Percentiles rank a stretch among this genome's conserved stretches.
These are phyloP conservation scores for Mycosphaerella sp. DNA, from an alignment of 2,329 filamentous ascomycete species.

Conservation along the genomic window DNA sequence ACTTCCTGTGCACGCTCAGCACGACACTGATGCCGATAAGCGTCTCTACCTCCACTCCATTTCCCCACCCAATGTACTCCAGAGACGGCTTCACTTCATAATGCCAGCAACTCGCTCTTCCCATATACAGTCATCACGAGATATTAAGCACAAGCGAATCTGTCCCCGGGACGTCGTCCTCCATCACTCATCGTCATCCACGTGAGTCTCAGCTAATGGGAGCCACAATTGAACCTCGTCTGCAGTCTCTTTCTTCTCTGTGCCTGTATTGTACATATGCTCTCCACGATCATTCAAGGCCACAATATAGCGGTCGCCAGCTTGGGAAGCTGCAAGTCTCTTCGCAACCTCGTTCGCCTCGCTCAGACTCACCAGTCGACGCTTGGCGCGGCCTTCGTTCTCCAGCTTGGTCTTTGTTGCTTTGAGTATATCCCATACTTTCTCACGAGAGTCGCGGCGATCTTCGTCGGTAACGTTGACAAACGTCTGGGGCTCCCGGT, in stretches of 20 bases:
- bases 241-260: background rate
- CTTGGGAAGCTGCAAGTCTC: constrained; percentile 21
- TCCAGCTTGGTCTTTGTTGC: constrained; percentile 26
- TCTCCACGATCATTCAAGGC: background rate
- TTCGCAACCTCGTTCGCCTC: constrained; percentile 58
- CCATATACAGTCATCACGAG: no score
- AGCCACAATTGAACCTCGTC: background rate
- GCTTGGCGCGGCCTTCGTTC: constrained; percentile 35
- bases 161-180: no score
- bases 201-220: background rate
- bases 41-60: no score
- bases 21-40: no score
- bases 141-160: no score
- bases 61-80: no score
- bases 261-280: background rate
- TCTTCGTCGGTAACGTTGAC: constrained; percentile 4
- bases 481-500: constrained; percentile 22
- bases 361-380: constrained; percentile 50
- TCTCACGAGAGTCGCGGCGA: constrained; percentile 4
- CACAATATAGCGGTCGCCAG: background rate
- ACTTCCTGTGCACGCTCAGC: no score
- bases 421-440: constrained; percentile 37
- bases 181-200: no score
- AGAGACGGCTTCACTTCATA: no score
- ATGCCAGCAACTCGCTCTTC: no score